Evolutionary conservation across 176 grass and related monocot genomes (phyloP).

Genomic region (Themeda triandra): DNA sequence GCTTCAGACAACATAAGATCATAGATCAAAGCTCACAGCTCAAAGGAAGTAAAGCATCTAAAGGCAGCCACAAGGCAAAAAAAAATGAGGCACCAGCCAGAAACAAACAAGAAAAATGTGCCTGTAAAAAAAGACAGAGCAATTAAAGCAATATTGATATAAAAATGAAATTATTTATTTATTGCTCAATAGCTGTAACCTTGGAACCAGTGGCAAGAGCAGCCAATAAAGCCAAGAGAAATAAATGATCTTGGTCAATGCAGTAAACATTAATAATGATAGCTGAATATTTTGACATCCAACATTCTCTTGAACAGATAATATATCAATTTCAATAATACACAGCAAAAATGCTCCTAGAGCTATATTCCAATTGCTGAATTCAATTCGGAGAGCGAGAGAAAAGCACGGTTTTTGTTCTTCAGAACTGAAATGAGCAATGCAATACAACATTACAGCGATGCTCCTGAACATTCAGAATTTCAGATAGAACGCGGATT

Average conservation of each 20-base stretch:
- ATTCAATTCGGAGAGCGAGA: background rate
- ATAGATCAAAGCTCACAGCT: background rate
- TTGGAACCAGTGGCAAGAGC: background rate
- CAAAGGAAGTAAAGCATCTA: background rate
- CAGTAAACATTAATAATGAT: slow-evolving; percentile 1
- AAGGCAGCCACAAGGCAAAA: background rate
- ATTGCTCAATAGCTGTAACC: background rate
- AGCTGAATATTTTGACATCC: background rate
- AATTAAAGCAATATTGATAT: background rate
- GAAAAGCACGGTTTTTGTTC: background rate
- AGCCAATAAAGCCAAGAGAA: background rate
- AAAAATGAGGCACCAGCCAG: background rate
- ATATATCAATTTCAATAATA: slow-evolving; percentile 2
- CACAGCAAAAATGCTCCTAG: background rate
- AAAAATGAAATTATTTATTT: background rate
- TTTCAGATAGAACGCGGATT: background rate
- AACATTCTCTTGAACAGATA: background rate
- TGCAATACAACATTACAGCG: background rate
- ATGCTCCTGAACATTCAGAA: background rate
- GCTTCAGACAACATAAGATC: slow-evolving; percentile 1
- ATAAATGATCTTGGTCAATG: background rate
- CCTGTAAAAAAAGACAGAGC: background rate
- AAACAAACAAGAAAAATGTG: background rate
- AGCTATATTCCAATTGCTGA: background rate
- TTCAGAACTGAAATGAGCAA: slow-evolving; percentile 25